Percentiles rank a stretch among this genome's conserved stretches.
Evolutionary conservation across 164 flowering plant species (phyloP).

Genomic region (Kingdonia uniflora): DNA sequence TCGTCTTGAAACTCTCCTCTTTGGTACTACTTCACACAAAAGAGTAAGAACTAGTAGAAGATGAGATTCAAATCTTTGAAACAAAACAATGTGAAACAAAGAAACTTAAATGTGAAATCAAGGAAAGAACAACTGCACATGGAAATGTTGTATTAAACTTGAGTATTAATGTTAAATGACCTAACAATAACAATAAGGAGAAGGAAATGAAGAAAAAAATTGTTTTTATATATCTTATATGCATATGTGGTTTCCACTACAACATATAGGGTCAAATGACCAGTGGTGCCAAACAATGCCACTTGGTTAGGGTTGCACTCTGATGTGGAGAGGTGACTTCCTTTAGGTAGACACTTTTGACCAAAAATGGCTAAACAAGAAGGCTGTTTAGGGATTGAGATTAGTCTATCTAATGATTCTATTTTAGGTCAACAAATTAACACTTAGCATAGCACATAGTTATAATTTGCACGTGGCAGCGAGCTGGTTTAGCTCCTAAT

Average conservation of each 20-base stretch:
- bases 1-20: constrained; percentile 8
- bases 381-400: too few relatives aligned
- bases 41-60: background rate
- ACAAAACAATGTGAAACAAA: too few relatives aligned
- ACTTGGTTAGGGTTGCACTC: constrained; percentile 2
- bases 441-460: too few relatives aligned
- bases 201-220: background rate
- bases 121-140: constrained; percentile 1
- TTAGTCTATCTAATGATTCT: too few relatives aligned
- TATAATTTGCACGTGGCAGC: too few relatives aligned
- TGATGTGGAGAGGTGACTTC: constrained; percentile 4
- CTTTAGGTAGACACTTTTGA: background rate
- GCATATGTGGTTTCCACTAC: constrained; percentile 10
- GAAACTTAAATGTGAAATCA: background rate
- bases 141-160: background rate
- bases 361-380: too few relatives aligned
- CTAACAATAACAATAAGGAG: too few relatives aligned
- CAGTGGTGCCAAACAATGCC: background rate
- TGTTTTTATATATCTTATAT: background rate
- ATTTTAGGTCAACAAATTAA: too few relatives aligned
- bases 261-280: background rate
- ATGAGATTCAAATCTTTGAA: background rate
- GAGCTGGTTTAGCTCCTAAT: too few relatives aligned
- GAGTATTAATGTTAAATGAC: too few relatives aligned
- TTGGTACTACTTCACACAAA: constrained; percentile 7